Percentiles rank a stretch among this genome's conserved stretches.
Conservation (phyloP, 352 stramenopile genomes). For the Aphanomyces cochlioides region DNA sequence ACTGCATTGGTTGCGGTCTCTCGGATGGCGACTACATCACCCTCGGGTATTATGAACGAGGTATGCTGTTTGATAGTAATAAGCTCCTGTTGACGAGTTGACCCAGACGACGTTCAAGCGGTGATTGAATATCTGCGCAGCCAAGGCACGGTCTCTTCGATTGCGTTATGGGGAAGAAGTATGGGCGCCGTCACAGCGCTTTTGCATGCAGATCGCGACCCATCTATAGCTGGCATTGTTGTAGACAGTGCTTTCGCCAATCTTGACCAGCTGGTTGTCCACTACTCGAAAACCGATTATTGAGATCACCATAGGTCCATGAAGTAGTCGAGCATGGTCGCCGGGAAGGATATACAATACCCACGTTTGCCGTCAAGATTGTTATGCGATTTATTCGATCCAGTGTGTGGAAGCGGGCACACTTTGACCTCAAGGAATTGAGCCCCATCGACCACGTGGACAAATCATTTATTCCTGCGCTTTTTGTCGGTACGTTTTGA, state of each 20-base stretch:
- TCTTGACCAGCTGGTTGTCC: slow-evolving; percentile 83
- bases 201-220: slow-evolving; percentile 96
- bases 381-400: slow-evolving; percentile 88
- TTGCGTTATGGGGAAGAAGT: slow-evolving; percentile 96
- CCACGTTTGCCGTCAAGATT: slow-evolving; percentile 88
- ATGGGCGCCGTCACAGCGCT: slow-evolving; percentile 98
- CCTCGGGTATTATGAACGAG: slow-evolving; percentile 95
- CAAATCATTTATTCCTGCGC: slow-evolving; percentile 93
- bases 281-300: neutral
- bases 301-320: slow-evolving; percentile 48
- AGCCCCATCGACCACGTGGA: slow-evolving; percentile 84
- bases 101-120: slow-evolving; percentile 62
- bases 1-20: slow-evolving; percentile 94
- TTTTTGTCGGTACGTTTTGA: slow-evolving; percentile 75
- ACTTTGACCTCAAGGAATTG: slow-evolving; percentile 81
- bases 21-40: slow-evolving; percentile 97
- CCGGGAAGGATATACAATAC: slow-evolving; percentile 90
- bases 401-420: slow-evolving; percentile 88
- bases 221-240: slow-evolving; percentile 95
- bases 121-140: slow-evolving; percentile 93
- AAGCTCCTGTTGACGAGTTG: neutral
- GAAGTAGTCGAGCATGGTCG: slow-evolving; percentile 96
- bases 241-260: slow-evolving; percentile 97
- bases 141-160: slow-evolving; percentile 88
- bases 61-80: slow-evolving; percentile 62